Base-by-base conservation (phyloP, 202 grass and related monocot species). In the Brachypodium distachyon region DNA sequence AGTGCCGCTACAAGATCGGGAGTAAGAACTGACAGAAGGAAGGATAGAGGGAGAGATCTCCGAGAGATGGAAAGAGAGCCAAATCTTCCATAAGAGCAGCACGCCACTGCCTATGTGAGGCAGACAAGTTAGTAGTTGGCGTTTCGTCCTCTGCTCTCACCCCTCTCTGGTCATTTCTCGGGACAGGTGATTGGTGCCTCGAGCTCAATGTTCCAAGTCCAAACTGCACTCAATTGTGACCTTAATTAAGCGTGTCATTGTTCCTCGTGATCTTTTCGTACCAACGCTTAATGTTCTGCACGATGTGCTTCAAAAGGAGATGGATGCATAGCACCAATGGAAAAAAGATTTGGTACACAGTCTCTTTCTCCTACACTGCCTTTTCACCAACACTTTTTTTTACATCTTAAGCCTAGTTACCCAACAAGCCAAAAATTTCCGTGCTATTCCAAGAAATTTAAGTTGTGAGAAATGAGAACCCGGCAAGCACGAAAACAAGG, bases 61-160 rank as follows among this genome's bases (percentile, higher is more conserved):
- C n/a, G 57, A 29, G 18, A 52, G 66, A 47, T 25, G 51, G 82
- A 23, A 58, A 46, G 44, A 82, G 67, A 32, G 73, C 53, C 65
- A 49, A 82, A 65, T 39, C 46, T 73, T 82, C 79, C 53, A 26
- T 61, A 43, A 33, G 9, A 55, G 29, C 9, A 42, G 33, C 65
- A 54, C 55, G 41, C 17, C 6, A 28, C 64, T 32, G 13, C 42
- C 22, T 77, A 70, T 69, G 52, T 84, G 70, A 77, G 61, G 53
- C 43, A 33, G 44, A 2, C 9, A 62, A 54, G 52, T 63, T 83
- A 36, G 63, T 51, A n/a, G n/a, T n/a, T 78, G 64, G 64, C 19
- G 34, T 62, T 31, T 70, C 23, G 32, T 53, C 43, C 52, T 34
- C 53, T 19, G 13, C 58, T 51, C 19, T 16, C 57, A 52, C 19